Evolutionary conservation across 495 filamentous ascomycete species (phyloP).

Genomic region (Trichoderma orchidacearum): DNA sequence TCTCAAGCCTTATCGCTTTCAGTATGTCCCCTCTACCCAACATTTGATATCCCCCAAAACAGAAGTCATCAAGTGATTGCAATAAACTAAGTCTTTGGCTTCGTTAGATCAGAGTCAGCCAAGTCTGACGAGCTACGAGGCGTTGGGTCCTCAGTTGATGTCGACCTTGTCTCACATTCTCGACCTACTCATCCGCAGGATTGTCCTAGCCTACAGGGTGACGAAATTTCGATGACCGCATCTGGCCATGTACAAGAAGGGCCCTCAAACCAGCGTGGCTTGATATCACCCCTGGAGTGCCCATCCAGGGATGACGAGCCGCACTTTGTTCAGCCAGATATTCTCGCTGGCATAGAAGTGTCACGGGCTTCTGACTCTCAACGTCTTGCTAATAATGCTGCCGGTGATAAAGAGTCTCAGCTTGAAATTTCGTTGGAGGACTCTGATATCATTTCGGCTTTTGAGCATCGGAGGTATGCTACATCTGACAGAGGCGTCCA

Average conservation of each 20-base stretch:
- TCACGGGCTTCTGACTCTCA: neutral
- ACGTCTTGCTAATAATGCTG: neutral
- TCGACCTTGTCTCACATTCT: neutral
- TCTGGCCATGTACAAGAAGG: neutral
- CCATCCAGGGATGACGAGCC: neutral
- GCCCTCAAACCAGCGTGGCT: neutral
- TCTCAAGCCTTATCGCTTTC: neutral
- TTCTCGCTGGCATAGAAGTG: neutral
- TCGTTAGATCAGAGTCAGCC: neutral
- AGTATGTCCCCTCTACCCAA: neutral
- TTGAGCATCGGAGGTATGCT: too few relatives aligned
- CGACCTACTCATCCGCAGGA: neutral
- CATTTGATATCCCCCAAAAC: neutral
- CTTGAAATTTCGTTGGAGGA: neutral
- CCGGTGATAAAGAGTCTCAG: neutral
- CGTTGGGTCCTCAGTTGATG: conserved; percentile 5
- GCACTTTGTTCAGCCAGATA: neutral
- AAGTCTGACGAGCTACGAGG: conserved; percentile 3
- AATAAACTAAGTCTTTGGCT: too few relatives aligned
- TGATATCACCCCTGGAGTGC: neutral
- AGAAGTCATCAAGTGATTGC: neutral
- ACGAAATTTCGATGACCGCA: neutral
- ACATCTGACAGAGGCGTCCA: neutral
- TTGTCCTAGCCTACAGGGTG: neutral
- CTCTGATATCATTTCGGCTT: neutral